Base-by-base conservation (phyloP, 2,329 filamentous ascomycete species). In the Chaetomium globosum region DNA sequence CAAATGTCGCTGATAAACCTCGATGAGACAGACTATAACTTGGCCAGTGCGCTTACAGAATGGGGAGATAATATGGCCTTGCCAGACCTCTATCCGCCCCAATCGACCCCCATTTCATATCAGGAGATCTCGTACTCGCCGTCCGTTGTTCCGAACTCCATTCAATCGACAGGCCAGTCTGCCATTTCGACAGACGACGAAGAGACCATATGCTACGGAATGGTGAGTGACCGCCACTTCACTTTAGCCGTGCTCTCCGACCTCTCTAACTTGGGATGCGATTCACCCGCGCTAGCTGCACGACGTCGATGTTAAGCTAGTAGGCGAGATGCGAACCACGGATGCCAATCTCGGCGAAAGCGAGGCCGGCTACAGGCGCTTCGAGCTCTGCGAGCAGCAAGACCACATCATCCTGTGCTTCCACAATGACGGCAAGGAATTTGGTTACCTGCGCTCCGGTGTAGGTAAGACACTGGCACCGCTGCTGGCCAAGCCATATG, bases 181-280 rank as follows among this genome's bases (percentile, higher is more conserved):
- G 48, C 26, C 21, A 26, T 8, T 51, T 51, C 48, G 48, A 51
- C 48, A 26, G 48, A 51, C 48, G 21, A 26, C 48, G n/a, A 51
- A 51, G 48, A 51, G 48, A 51, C 48, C n/a, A 51, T 51, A 51
- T 51, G 48, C n/a, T 51, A 51, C 48, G 48, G 48, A 23, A 51
- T 51, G 48, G 48, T 51, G 48, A 51, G 48, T 51, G 48, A 51
- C 21, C 48, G 8, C 48, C 12, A 51, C 3, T 3, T 26, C 12
- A 51, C 3, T 3, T 26, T 51, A n/a, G 48, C 48, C 26, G 26
- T 26, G 26, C 48, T 26, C 48, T 51, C 48, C 48, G 21, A 51
- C 21, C 48, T 23, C 48, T 51, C 48, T 51, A n/a, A 51, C 48
- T 26, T 51, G 48, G 48, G n/a, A 51, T n/a, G n/a, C 21, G 48